Conservation (phyloP, 208 protist species). For the Tetramitus jugosus region DNA sequence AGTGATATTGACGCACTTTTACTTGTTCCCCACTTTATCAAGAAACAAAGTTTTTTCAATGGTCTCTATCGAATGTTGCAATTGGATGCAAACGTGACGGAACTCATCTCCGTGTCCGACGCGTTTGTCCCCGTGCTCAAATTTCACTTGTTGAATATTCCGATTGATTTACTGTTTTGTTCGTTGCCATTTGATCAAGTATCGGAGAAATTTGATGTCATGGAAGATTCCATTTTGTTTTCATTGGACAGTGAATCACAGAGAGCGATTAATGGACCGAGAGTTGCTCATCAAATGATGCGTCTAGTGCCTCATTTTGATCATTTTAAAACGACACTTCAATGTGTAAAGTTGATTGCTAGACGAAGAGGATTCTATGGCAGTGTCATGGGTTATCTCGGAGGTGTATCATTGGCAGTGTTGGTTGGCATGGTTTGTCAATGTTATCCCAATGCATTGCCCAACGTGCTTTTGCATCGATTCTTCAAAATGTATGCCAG, state of each 20-base stretch:
- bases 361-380: constrained; percentile 85
- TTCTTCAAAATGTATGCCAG: constrained; percentile 84
- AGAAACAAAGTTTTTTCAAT: no score
- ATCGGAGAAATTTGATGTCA: constrained; percentile 68
- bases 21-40: no score
- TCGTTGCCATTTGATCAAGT: constrained; percentile 70
- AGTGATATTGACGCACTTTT: no score
- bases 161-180: constrained; percentile 90
- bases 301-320: constrained; percentile 84
- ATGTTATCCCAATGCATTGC: constrained; percentile 88
- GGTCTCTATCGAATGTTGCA: no score
- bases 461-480: constrained; percentile 69
- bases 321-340: constrained; percentile 82
- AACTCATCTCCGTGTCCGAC: constrained; percentile 79
- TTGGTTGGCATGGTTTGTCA: constrained; percentile 90
- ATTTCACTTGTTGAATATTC: constrained; percentile 67
- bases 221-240: constrained; percentile 75
- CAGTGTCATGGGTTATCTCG: constrained; percentile 91
- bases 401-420: constrained; percentile 92
- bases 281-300: constrained; percentile 91
- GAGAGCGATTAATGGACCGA: constrained; percentile 84
- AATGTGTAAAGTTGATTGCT: constrained; percentile 92
- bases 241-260: constrained; percentile 85
- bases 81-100: no score
- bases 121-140: constrained; percentile 92